These are phyloP conservation scores for Zygotorulaspora danielsina DNA, from an alignment of 805 yeast genomes.

Conservation along the genomic window DNA sequence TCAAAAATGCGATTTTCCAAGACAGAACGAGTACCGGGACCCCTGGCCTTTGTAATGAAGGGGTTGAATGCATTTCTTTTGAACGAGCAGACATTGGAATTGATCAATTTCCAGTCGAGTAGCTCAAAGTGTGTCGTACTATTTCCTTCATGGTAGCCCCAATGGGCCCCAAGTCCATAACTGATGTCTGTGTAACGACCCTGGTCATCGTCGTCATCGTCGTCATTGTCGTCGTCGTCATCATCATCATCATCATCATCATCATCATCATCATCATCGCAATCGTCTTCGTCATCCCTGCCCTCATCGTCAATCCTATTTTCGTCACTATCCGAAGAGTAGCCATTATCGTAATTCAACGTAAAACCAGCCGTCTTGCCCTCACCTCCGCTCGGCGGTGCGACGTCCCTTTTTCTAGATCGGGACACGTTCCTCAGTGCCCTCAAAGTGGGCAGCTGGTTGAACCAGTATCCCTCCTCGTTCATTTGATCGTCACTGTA, in stretches of 20 bases:
- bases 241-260: not conserved
- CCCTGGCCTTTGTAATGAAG: slow-evolving; percentile 2
- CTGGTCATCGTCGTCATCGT: slow-evolving; percentile 7
- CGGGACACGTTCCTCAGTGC: slow-evolving; percentile 5
- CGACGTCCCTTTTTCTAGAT: not conserved
- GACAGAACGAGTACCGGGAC: slow-evolving; percentile 4
- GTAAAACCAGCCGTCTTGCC: slow-evolving; percentile 10
- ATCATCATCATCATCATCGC: slow-evolving; percentile 3
- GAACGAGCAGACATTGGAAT: slow-evolving; percentile 12
- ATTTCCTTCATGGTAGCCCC: slow-evolving; percentile 2
- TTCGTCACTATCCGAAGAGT: slow-evolving; percentile 17
- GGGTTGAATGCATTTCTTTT: slow-evolving; percentile 8
- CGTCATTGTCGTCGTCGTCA: slow-evolving; percentile 4
- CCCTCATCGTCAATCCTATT: slow-evolving; percentile 12
- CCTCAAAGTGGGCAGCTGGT: slow-evolving; percentile 11
- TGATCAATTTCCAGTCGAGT: slow-evolving; percentile 14
- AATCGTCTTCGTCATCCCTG: slow-evolving; percentile 8
- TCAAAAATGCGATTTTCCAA: slow-evolving; percentile 16
- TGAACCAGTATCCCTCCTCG: slow-evolving; percentile 23
- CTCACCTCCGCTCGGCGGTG: not conserved
- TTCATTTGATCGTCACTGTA: slow-evolving; percentile 8
- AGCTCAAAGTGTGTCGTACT: slow-evolving; percentile 5
- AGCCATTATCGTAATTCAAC: slow-evolving; percentile 22
- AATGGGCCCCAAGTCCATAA: too few relatives aligned
- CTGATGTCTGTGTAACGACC: too few relatives aligned